A percentile compares a stretch with the other conserved stretches of the same genome.
These are phyloP conservation scores for Torulaspora microellipsoides DNA, from an alignment of 805 yeast species.

Conservation along the genomic window DNA sequence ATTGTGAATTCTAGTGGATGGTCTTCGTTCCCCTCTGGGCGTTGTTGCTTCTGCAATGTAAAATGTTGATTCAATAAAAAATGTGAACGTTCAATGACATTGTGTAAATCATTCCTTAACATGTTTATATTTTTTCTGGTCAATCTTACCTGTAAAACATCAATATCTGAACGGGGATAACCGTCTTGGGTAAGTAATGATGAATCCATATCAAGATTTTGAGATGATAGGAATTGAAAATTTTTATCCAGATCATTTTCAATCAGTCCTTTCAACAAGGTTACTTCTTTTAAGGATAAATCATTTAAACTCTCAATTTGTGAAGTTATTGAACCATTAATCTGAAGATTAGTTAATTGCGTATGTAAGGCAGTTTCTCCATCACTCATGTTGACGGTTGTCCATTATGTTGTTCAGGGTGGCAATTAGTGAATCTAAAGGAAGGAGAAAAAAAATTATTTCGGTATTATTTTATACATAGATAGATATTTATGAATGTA, in stretches of 20 bases:
- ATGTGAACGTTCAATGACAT: slow-evolving; percentile 45
- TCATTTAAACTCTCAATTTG: slow-evolving; percentile 5
- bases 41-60: slow-evolving; percentile 1
- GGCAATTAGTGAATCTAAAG: neutral
- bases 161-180: slow-evolving; percentile 79
- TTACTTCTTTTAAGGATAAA: slow-evolving; percentile 24
- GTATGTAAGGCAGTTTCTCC: neutral
- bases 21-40: neutral
- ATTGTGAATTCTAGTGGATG: slow-evolving; percentile 19
- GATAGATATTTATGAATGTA: no score
- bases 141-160: slow-evolving; percentile 63
- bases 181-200: slow-evolving; percentile 68
- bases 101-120: slow-evolving; percentile 62
- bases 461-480: no score
- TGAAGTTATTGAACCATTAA: slow-evolving; percentile 10
- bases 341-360: slow-evolving; percentile 10
- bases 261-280: slow-evolving; percentile 35
- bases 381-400: neutral
- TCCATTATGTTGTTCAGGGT: no score
- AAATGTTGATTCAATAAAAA: slow-evolving; percentile 44
- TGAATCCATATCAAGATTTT: slow-evolving; percentile 58
- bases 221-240: slow-evolving; percentile 41
- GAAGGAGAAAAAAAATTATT: neutral
- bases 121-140: slow-evolving; percentile 61
- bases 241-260: slow-evolving; percentile 41